Evolutionary conservation across 306 rosid genomes (phyloP).

Genomic region (Neltuma alba): DNA sequence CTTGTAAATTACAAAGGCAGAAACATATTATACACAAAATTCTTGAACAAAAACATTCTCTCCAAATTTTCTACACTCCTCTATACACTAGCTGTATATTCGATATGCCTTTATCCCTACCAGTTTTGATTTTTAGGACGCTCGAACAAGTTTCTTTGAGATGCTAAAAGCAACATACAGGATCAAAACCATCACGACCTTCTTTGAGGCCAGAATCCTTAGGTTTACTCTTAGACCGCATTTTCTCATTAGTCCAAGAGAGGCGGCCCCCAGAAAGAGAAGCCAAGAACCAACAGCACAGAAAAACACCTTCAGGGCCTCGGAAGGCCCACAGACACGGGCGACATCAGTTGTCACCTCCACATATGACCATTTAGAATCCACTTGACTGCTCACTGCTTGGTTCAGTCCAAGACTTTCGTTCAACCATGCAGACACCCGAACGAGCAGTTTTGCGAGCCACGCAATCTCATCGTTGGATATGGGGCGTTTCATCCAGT

Average conservation of each 20-base stretch:
- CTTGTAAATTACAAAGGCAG: conserved; percentile 28
- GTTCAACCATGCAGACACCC: conserved; percentile 77
- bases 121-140: conserved; percentile 33
- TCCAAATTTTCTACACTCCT: conserved; percentile 34
- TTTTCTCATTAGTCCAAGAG: conserved; percentile 61
- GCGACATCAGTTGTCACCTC: conserved; percentile 53
- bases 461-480: conserved; percentile 79
- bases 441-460: conserved; percentile 71
- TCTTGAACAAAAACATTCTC: conserved; percentile 8
- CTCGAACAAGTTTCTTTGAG: conserved; percentile 52
- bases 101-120: conserved; percentile 36
- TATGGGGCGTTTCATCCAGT: conserved; percentile 92
- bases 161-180: conserved; percentile 49
- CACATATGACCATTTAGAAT: conserved; percentile 49
- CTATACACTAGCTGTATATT: conserved; percentile 15
- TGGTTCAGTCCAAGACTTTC: conserved; percentile 66
- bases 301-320: conserved; percentile 58
- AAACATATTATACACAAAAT: conserved; percentile 28
- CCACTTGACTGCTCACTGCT: conserved; percentile 45
- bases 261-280: conserved; percentile 55
- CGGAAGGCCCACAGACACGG: conserved; percentile 57
- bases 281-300: conserved; percentile 64
- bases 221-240: conserved; percentile 72
- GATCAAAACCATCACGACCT: conserved; percentile 65
- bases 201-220: conserved; percentile 82